Evolutionary conservation across 164 flowering plant species (phyloP), one percentile per base, ranked within the genome.

Genomic region (Chimonanthus salicifolius): DNA sequence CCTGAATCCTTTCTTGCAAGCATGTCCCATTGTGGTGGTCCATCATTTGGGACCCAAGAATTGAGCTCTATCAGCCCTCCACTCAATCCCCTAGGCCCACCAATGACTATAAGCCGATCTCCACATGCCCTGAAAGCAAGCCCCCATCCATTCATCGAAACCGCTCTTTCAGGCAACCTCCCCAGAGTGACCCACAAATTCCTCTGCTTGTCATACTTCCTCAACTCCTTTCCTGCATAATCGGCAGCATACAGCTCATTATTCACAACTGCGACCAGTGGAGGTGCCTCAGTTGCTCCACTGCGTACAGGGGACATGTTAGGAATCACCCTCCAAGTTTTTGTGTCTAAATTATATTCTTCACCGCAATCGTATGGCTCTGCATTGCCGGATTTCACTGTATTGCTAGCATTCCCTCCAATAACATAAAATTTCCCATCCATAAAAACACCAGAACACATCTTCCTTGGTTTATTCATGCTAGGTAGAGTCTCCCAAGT

Each of bases 381-480:
- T 6, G 84, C 44, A 4, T 84, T 88, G 58, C 72, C 33, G 33
- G 33, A 33, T 33, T 33, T 33, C 33, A 33, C 33, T 6, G 84
- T 47, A 4, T 84, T 88, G 58, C 72, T 77, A 43, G 84, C 84
- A 83, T 89, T 67, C 45, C 98, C 98, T 6, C 98, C 98, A 60
- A 94, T 87, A 9, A 94, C 97, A 72, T 94, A 94, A 74, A 94
- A 94, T 60, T 92, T 94, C 0, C 84, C 84, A 75, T 90, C 94
- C 97, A 94, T 91, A 78, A 94, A 94, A 8, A 94, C 89, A 45
- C 90, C 98, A 2, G 97, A 91, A 74, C 99, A 92, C 97, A 92
- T 92, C 81, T 91, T 94, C 77, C 99, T 81, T 2, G 94, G 87
- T 50, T 86, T 89, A 43, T 82, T 77, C 99, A 94, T 94, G 80